Base-by-base conservation (phyloP, 176 grass and related monocot species). In the Oryza australiensis region DNA sequence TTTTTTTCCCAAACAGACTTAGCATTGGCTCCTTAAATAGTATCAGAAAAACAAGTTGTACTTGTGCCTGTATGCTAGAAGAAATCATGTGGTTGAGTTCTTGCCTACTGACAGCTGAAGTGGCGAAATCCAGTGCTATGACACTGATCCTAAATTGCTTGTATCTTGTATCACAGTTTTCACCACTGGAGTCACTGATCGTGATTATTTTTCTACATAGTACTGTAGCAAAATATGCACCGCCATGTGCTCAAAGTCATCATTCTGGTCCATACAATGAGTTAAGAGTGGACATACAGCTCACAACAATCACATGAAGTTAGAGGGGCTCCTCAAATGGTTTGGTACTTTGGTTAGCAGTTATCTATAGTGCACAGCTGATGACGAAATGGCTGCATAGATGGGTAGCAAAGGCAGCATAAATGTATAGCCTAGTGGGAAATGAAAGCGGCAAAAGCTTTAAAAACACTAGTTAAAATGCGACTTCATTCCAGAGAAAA, bases 331-430 rank as follows among this genome's bases (percentile, higher is more conserved):
- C 24, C 62, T 51, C 77, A 23, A 49, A 49, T 68, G 28, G 63
- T 68, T 81, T 82, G 38, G 75, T 68, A 55, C 51, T 55, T 55
- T 53, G 48, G 20, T 55, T 22, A 55, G 51, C 51, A n/a, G 20
- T 55, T n/a, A 35, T 37, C 64, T 68, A 41, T 29, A n/a, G 33
- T 66, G 4, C 64, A 69, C 63, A 51, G 32, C 34, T 60, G 41
- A 33, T 83, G 82, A 80, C 63, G 66, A 80, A 85, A 85, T 72
- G 38, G 73, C 24, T 86, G 30, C 79, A 72, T 94, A 74, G 84
- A 82, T 72, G 26, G 72, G 48, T 70, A 83, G 22, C 0, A 6
- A 26, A 43, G 51, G 51, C 3, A 18, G 27, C 28, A 70, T 20
- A 68, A 37, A 59, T 62, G 33, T 18, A 65, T 80, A n/a, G 34